A percentile compares a stretch with the other conserved stretches of the same genome.
Evolutionary conservation across 2,329 filamentous ascomycete genomes (phyloP).

Genomic region (Claviceps purpurea): DNA sequence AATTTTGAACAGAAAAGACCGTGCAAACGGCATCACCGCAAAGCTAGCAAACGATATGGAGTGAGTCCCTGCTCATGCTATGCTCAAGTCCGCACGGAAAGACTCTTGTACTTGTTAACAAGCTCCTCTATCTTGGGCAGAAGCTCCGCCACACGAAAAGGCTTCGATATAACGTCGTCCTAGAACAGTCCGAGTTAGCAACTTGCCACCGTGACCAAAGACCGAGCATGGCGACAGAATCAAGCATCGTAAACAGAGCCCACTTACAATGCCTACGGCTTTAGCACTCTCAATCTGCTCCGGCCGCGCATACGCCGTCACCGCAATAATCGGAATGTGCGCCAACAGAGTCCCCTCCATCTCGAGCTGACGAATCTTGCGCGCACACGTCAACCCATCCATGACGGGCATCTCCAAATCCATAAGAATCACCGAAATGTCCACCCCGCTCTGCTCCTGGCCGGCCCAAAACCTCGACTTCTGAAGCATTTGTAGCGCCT

Average conservation of each 20-base stretch:
- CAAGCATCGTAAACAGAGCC: too few species aligned
- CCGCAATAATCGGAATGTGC: constrained; percentile 68
- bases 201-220: not conserved
- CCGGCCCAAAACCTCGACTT: constrained; percentile 43
- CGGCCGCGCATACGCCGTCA: constrained; percentile 66
- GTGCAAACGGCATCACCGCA: not conserved
- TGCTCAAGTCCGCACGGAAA: constrained; percentile 13
- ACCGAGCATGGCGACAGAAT: too few species aligned
- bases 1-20: not conserved
- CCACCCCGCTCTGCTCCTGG: constrained; percentile 30
- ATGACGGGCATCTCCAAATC: constrained; percentile 76
- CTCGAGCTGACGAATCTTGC: constrained; percentile 56
- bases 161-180: constrained; percentile 68
- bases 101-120: constrained; percentile 26
- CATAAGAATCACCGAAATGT: constrained; percentile 61
- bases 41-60: too few species aligned
- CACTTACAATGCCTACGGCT: constrained; percentile 56
- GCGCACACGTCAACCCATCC: constrained; percentile 65
- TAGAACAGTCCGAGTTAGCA: constrained; percentile 13
- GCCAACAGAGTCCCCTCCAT: constrained; percentile 42
- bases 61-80: not conserved
- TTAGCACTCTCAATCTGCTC: constrained; percentile 63
- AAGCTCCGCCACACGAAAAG: constrained; percentile 62
- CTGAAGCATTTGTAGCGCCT: constrained; percentile 45
- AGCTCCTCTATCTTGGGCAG: constrained; percentile 53